Conservation (phyloP, 768 basidiomycete genomes). For the Dacryopinax spathularia region DNA sequence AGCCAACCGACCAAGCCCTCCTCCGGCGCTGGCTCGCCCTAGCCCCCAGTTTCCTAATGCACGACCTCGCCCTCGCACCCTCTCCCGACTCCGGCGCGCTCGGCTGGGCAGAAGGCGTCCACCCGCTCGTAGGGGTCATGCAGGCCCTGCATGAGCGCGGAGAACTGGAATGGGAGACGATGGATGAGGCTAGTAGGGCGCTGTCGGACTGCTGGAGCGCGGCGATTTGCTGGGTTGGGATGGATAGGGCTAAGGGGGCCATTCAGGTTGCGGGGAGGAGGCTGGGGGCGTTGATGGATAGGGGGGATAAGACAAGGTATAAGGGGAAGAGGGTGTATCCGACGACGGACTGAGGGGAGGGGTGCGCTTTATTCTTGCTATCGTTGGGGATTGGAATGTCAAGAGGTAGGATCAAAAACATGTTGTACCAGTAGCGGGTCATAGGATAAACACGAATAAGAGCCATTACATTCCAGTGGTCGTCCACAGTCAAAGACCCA, state of each 20-base stretch:
- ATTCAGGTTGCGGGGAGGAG: background rate
- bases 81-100: constrained; percentile 32
- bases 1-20: constrained; percentile 41
- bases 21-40: constrained; percentile 53
- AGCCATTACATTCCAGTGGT: background rate
- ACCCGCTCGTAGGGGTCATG: constrained; percentile 54
- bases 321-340: background rate
- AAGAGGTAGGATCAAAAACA: background rate
- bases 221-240: constrained; percentile 50
- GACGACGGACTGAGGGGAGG: background rate
- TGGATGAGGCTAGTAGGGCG: constrained; percentile 51
- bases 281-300: background rate
- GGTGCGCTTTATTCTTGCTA: no score
- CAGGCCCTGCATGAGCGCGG: constrained; percentile 51
- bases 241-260: constrained; percentile 22
- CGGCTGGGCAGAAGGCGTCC: constrained; percentile 56
- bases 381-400: background rate
- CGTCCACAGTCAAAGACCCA: background rate
- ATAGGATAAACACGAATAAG: background rate
- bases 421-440: background rate
- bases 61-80: constrained; percentile 53
- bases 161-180: constrained; percentile 63
- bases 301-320: background rate
- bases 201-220: constrained; percentile 75
- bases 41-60: constrained; percentile 63